Conservation (phyloP, 2,329 filamentous ascomycete genomes). For the Trichophyton benhamiae region DNA sequence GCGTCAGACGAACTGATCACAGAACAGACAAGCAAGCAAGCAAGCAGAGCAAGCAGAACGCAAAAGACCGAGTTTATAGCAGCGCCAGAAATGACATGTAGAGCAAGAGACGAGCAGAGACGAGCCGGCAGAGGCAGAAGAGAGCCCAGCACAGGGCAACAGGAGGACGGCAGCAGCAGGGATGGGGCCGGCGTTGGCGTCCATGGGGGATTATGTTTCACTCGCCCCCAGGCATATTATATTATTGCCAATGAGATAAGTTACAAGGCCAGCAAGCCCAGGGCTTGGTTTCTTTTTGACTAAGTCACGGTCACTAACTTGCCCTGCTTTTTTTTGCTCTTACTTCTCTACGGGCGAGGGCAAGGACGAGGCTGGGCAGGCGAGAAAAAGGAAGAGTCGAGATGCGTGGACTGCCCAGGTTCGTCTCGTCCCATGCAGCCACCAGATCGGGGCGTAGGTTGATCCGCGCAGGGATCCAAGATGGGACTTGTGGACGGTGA, state of each 20-base stretch:
- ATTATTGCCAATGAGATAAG: too few relatives aligned
- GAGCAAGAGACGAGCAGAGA: background rate
- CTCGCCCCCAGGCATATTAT: background rate
- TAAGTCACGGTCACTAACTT: background rate
- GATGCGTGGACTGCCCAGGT: too few relatives aligned
- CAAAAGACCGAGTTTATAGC: background rate
- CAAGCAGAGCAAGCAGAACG: background rate
- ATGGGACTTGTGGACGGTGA: too few relatives aligned
- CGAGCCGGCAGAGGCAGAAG: background rate
- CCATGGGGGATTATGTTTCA: background rate
- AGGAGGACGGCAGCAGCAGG: background rate
- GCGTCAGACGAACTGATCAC: background rate
- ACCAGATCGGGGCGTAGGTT: background rate
- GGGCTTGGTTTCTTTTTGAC: background rate
- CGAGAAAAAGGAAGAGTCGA: too few relatives aligned
- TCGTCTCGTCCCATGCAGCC: background rate
- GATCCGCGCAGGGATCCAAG: background rate
- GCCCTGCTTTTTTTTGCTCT: background rate
- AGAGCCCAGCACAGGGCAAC: background rate
- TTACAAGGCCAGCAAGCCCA: too few relatives aligned
- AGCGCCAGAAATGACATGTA: background rate
- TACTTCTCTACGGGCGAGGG: background rate
- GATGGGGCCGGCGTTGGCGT: background rate
- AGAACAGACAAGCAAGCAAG: background rate
- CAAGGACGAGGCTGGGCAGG: too few relatives aligned